Evolutionary conservation across 352 stramenopile species (phyloP).

Genomic region (Pythium monospermum): DNA sequence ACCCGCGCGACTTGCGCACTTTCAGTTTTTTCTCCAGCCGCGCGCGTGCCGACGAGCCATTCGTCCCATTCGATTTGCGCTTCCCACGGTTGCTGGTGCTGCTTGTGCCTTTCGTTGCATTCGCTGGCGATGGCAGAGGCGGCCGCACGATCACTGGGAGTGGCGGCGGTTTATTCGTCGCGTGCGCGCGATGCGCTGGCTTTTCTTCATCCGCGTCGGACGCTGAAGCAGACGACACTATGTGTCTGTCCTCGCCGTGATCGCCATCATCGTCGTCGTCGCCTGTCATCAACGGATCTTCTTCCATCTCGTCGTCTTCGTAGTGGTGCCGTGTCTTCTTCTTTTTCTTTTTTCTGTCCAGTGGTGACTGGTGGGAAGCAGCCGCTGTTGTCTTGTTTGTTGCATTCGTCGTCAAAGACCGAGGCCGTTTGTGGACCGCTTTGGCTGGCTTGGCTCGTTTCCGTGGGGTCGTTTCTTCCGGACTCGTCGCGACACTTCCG

Average conservation of each 20-base stretch:
- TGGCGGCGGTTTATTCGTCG: no score
- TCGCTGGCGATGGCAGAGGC: conserved; percentile 34
- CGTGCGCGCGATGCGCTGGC: no score
- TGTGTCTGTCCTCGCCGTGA: not conserved
- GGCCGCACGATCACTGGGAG: conserved; percentile 33
- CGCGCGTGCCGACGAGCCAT: conserved; percentile 44
- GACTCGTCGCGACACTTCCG: not conserved
- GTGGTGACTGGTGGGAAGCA: no score
- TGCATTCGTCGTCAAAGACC: not conserved
- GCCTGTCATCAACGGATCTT: not conserved
- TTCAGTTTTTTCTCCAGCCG: conserved; percentile 82
- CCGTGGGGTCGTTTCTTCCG: not conserved
- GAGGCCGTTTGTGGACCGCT: no score
- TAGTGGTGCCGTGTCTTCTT: conserved; percentile 10
- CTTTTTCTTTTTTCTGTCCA: conserved; percentile 6
- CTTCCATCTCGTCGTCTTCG: conserved; percentile 14
- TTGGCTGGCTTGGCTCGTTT: not conserved
- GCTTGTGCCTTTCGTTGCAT: conserved; percentile 22
- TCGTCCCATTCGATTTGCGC: conserved; percentile 33
- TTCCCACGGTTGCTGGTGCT: conserved; percentile 36
- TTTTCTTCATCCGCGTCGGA: conserved; percentile 3
- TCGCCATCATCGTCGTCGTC: not conserved
- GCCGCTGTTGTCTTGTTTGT: not conserved
- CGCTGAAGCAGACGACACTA: not conserved
- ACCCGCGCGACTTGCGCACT: conserved; percentile 43